Evolutionary conservation across 129 eudicot species (phyloP).

Genomic region (Helichrysum umbraculigerum): DNA sequence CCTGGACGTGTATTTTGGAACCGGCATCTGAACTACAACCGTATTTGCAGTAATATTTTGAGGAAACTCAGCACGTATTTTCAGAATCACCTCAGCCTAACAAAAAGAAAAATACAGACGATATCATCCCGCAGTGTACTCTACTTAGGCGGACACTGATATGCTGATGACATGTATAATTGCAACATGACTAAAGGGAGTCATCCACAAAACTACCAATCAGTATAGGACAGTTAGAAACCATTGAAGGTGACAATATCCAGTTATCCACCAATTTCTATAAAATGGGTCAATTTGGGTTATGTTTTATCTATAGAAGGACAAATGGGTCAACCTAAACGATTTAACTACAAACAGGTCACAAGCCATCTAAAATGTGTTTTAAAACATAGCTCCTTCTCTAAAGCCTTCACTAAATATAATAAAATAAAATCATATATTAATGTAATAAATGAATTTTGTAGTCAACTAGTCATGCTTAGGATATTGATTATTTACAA

Average conservation of each 20-base stretch:
- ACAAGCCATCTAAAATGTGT: neutral
- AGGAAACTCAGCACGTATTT: constrained; percentile 81
- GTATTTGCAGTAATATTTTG: constrained; percentile 84
- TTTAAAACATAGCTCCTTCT: neutral
- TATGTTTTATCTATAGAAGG: constrained; percentile 4
- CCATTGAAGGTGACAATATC: constrained; percentile 1
- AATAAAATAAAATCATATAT: no score
- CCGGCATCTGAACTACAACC: constrained; percentile 81
- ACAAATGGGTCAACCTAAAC: neutral
- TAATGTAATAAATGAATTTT: neutral
- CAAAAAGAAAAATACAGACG: constrained; percentile 8
- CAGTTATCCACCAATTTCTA: neutral
- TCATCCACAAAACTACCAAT: constrained; percentile 6
- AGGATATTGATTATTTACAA: neutral
- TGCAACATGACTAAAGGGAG: constrained; percentile 15
- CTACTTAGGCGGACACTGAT: neutral
- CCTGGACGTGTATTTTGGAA: constrained; percentile 87
- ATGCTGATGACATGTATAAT: constrained; percentile 14
- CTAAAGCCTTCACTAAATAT: neutral
- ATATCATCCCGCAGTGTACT: constrained; percentile 11
- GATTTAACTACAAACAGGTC: neutral
- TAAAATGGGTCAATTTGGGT: neutral
- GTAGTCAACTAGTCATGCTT: neutral
- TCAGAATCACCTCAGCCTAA: constrained; percentile 83
- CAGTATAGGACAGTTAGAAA: constrained; percentile 14